Conservation (phyloP, 805 yeast genomes). For the Starmera caribaea region DNA sequence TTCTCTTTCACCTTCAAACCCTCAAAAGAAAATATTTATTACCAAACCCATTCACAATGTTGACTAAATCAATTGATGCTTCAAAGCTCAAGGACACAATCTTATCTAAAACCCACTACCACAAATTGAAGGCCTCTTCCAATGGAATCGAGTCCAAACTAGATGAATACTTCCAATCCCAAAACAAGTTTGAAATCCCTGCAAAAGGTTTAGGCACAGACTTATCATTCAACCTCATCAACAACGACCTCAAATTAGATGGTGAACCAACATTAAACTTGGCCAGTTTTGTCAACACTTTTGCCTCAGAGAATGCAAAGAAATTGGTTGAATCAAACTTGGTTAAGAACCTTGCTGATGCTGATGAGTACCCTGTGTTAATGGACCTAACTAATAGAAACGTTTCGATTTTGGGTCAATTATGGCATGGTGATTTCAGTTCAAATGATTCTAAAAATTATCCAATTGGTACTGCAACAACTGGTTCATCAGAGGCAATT, state of each 20-base stretch:
- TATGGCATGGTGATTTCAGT: constrained; percentile 65
- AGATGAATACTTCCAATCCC: constrained; percentile 10
- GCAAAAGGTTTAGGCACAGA: constrained; percentile 40
- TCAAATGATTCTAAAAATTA: constrained; percentile 13
- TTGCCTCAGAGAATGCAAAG: constrained; percentile 41
- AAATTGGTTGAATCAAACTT: constrained; percentile 58
- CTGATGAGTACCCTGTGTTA: constrained; percentile 86
- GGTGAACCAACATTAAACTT: constrained; percentile 78
- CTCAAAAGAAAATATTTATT: too few species aligned
- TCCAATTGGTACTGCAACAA: constrained; percentile 83
- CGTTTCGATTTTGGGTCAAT: constrained; percentile 63
- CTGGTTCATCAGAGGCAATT: constrained; percentile 91
- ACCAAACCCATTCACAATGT: constrained; percentile 8
- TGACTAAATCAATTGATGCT: constrained; percentile 19
- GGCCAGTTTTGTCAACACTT: constrained; percentile 86
- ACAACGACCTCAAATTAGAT: constrained; percentile 69
- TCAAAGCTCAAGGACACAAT: constrained; percentile 22
- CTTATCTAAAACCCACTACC: constrained; percentile 17
- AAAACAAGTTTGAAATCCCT: constrained; percentile 50
- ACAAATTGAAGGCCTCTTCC: constrained; percentile 1
- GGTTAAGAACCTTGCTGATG: constrained; percentile 84
- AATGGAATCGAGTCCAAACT: not conserved
- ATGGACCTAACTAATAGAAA: constrained; percentile 75
- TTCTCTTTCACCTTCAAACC: too few species aligned
- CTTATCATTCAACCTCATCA: constrained; percentile 52